phyloP scores from a whole-genome alignment of 805 yeast species.

The Sugiyamaella valdiviana region DNA sequence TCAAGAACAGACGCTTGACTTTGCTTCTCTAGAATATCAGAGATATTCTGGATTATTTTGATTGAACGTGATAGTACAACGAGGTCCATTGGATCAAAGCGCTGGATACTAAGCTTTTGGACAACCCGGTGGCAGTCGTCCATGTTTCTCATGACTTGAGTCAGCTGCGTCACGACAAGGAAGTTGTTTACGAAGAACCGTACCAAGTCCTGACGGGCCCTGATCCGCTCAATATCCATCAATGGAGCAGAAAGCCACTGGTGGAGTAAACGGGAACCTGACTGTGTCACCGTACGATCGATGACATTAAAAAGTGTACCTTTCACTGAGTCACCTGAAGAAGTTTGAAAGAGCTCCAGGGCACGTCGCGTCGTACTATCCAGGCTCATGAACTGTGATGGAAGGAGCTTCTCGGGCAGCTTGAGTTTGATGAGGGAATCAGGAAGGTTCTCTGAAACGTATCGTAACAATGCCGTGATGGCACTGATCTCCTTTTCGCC shows the following conservation, averaged over 20 bases:
- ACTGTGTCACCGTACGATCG: conserved; percentile 66
- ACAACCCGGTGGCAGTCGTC: conserved; percentile 38
- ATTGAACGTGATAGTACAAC: conserved; percentile 41
- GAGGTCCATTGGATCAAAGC: conserved; percentile 42
- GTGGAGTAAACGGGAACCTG: conserved; percentile 73
- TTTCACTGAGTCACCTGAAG: conserved; percentile 41
- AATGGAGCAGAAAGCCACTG: conserved; percentile 83
- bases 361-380: conserved; percentile 45
- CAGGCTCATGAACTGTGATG: conserved; percentile 57
- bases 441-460: conserved; percentile 69
- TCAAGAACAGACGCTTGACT: background rate
- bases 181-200: conserved; percentile 37
- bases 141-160: conserved; percentile 52
- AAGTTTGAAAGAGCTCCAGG: conserved; percentile 57
- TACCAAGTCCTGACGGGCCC: conserved; percentile 49
- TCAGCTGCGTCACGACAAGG: conserved; percentile 49
- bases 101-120: conserved; percentile 35
- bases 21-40: background rate
- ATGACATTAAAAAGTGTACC: conserved; percentile 72
- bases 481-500: conserved; percentile 46
- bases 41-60: conserved; percentile 22
- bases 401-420: conserved; percentile 54
- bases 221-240: conserved; percentile 50
- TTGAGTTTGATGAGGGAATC: conserved; percentile 56
- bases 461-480: conserved; percentile 56